These are phyloP conservation scores for Cordyceps pruinosa DNA, from an alignment of 2,329 filamentous ascomycete species.

Conservation along the genomic window DNA sequence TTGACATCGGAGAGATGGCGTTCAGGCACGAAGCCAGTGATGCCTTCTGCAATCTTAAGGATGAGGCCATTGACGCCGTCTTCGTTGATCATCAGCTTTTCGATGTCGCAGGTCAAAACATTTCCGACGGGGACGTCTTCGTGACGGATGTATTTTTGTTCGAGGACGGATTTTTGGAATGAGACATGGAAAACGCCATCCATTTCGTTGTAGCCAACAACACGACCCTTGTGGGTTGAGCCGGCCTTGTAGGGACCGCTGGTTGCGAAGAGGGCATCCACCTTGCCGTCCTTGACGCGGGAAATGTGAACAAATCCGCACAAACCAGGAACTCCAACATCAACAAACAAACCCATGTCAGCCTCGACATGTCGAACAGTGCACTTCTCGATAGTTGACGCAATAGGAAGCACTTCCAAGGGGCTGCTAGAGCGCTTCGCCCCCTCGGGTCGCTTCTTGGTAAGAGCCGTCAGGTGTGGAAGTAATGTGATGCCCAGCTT, in stretches of 20 bases:
- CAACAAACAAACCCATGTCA: slow-evolving; percentile 73
- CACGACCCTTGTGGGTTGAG: slow-evolving; percentile 70
- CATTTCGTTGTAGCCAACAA: slow-evolving; percentile 79
- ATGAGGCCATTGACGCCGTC: slow-evolving; percentile 76
- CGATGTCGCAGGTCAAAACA: slow-evolving; percentile 73
- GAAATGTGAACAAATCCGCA: slow-evolving; percentile 95
- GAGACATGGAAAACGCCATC: slow-evolving; percentile 84
- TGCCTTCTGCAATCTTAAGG: slow-evolving; percentile 76
- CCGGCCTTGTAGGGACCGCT: slow-evolving; percentile 73
- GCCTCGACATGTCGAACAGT: slow-evolving; percentile 74
- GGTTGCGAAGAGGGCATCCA: slow-evolving; percentile 72
- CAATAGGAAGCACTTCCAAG: slow-evolving; percentile 58
- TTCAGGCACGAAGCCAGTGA: slow-evolving; percentile 82
- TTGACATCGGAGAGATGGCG: slow-evolving; percentile 83
- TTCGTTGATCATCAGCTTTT: slow-evolving; percentile 73
- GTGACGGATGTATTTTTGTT: slow-evolving; percentile 83
- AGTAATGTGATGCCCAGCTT: slow-evolving; percentile 86
- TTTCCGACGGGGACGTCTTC: slow-evolving; percentile 82
- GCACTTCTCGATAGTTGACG: slow-evolving; percentile 68
- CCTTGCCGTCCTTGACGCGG: slow-evolving; percentile 78
- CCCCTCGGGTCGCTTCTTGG: slow-evolving; percentile 32
- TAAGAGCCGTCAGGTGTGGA: slow-evolving; percentile 69
- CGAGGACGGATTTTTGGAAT: slow-evolving; percentile 71
- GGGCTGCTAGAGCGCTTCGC: slow-evolving; percentile 40
- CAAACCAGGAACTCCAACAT: slow-evolving; percentile 56